A percentile compares a stretch with the other conserved stretches of the same genome.
Evolutionary conservation across 2,329 filamentous ascomycete species (phyloP).

Genomic region (Arthrobotrys pseudoclavata): DNA sequence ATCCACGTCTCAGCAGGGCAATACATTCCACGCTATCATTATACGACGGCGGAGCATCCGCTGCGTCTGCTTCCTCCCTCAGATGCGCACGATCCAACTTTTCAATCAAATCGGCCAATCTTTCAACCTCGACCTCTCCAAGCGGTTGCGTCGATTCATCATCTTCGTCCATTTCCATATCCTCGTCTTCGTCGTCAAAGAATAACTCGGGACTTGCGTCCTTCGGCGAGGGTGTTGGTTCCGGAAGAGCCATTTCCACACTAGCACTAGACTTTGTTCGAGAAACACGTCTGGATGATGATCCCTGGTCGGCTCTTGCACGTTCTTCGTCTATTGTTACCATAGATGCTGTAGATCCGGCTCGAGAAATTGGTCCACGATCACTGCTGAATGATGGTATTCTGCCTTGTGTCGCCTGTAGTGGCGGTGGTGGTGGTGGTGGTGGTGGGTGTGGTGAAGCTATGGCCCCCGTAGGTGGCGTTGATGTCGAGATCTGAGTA

Average conservation of each 20-base stretch:
- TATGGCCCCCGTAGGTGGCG: slow-evolving; percentile 21
- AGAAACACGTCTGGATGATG: slow-evolving; percentile 48
- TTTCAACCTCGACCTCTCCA: slow-evolving; percentile 44
- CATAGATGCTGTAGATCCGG: slow-evolving; percentile 51
- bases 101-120: slow-evolving; percentile 49
- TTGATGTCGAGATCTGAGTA: slow-evolving; percentile 41
- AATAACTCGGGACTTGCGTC: slow-evolving; percentile 50
- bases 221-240: slow-evolving; percentile 49
- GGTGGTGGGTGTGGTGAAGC: neutral
- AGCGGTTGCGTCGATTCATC: slow-evolving; percentile 41
- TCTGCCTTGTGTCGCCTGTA: slow-evolving; percentile 29
- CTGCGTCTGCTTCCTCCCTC: slow-evolving; percentile 48
- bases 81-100: slow-evolving; percentile 48
- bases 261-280: slow-evolving; percentile 52
- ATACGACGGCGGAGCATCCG: slow-evolving; percentile 46
- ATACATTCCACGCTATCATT: slow-evolving; percentile 53
- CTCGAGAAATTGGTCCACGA: slow-evolving; percentile 45
- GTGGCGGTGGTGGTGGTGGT: slow-evolving; percentile 21
- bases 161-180: slow-evolving; percentile 54
- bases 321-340: slow-evolving; percentile 55
- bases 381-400: slow-evolving; percentile 56
- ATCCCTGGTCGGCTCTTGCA: slow-evolving; percentile 28
- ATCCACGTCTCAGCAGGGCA: slow-evolving; percentile 49
- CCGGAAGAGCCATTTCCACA: slow-evolving; percentile 40
- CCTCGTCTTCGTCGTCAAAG: slow-evolving; percentile 55